These are phyloP conservation scores for Gymnopilus junonius DNA, from an alignment of 768 basidiomycete genomes.

Conservation along the genomic window DNA sequence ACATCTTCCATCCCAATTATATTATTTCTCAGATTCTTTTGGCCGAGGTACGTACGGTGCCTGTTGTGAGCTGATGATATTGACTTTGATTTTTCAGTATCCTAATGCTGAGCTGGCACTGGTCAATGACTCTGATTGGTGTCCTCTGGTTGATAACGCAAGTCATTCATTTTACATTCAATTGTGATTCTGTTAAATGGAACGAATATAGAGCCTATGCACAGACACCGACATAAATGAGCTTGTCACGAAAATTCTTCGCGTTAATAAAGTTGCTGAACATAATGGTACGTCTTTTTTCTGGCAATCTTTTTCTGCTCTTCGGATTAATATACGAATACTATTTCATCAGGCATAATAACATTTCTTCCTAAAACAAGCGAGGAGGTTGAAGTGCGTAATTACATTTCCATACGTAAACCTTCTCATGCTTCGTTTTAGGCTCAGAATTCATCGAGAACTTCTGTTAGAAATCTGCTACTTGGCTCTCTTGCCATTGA, in stretches of 20 bases:
- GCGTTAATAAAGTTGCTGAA: not conserved
- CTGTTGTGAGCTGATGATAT: not conserved
- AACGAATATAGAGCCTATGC: not conserved
- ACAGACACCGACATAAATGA: not conserved
- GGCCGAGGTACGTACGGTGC: not conserved
- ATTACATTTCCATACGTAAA: too few species aligned
- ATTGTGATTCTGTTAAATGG: not conserved
- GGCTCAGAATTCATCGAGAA: not conserved
- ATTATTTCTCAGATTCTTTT: conserved; percentile 8
- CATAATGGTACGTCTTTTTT: not conserved
- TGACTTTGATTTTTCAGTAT: not conserved
- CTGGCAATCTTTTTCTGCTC: too few species aligned
- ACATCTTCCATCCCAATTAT: conserved; percentile 17
- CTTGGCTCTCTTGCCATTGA: too few species aligned
- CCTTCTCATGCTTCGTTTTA: not conserved
- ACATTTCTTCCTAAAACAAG: not conserved
- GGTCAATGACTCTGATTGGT: not conserved
- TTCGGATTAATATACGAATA: too few species aligned
- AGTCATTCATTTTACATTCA: not conserved
- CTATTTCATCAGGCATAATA: not conserved
- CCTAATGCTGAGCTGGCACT: not conserved
- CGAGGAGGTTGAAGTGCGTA: not conserved
- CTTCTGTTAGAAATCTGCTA: too few species aligned
- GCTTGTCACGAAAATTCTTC: not conserved
- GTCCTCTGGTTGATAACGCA: not conserved